phyloP scores from a whole-genome alignment of 1,139 yeast species.

The Yamadazyma sp. region DNA sequence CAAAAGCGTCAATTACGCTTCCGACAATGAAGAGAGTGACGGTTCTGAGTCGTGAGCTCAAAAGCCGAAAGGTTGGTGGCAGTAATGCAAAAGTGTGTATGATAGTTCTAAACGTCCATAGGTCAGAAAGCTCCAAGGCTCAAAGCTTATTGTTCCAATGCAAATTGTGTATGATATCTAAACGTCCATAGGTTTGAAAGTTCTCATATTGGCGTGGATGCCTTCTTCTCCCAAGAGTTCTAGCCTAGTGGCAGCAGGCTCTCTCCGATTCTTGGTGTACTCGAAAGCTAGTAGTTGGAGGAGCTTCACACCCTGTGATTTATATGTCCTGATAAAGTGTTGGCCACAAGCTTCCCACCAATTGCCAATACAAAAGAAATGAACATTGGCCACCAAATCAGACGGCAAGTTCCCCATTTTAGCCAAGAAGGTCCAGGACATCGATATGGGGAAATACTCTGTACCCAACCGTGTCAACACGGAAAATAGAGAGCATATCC shows the following conservation, averaged over 20 bases:
- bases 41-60: not conserved
- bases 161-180: not conserved
- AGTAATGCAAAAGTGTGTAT: not conserved
- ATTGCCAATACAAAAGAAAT: slow-evolving; percentile 68
- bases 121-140: too few species aligned
- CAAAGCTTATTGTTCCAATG: too few species aligned
- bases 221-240: slow-evolving; percentile 79
- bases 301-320: slow-evolving; percentile 68
- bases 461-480: slow-evolving; percentile 56
- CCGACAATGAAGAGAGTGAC: slow-evolving; percentile 13
- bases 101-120: too few species aligned
- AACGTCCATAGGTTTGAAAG: slow-evolving; percentile 52
- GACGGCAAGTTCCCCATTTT: slow-evolving; percentile 61
- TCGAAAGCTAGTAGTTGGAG: slow-evolving; percentile 31
- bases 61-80: not conserved
- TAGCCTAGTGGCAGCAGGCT: slow-evolving; percentile 78
- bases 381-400: slow-evolving; percentile 58
- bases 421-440: slow-evolving; percentile 80
- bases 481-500: slow-evolving; percentile 79
- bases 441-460: slow-evolving; percentile 22
- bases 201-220: slow-evolving; percentile 45
- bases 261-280: slow-evolving; percentile 45
- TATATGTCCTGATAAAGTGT: slow-evolving; percentile 56
- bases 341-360: slow-evolving; percentile 92
- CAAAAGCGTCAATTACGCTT: slow-evolving; percentile 40